A percentile compares a stretch with the other conserved stretches of the same genome.
phyloP scores from a whole-genome alignment of 2,329 filamentous ascomycete genomes.

The Neofusicoccum kwambonambiense region DNA sequence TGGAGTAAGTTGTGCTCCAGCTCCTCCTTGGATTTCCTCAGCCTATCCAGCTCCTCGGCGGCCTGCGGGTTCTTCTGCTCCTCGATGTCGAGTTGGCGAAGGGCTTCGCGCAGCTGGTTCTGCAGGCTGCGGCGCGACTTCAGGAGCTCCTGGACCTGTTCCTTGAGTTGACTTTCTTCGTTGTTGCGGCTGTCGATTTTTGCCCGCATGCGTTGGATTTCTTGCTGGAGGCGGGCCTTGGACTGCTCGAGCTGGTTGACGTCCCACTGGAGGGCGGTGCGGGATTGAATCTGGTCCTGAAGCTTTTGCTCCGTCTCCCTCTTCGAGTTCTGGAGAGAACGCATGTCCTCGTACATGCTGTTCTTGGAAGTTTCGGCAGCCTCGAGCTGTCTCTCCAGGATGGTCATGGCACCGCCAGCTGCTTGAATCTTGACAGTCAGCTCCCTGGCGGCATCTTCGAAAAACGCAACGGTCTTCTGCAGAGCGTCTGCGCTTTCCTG shows the following conservation, averaged over 20 bases:
- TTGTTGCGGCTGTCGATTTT: slow-evolving; percentile 25
- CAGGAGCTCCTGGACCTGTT: slow-evolving; percentile 12
- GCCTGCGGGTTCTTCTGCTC: slow-evolving; percentile 17
- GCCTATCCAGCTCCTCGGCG: slow-evolving; percentile 25
- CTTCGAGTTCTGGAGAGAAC: background rate
- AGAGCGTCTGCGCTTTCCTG: slow-evolving; percentile 13
- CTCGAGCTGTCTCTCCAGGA: slow-evolving; percentile 17
- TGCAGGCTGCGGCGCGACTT: slow-evolving; percentile 15
- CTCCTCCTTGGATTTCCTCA: slow-evolving; percentile 22
- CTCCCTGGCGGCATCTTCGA: slow-evolving; percentile 10
- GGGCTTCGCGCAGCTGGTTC: slow-evolving; percentile 15
- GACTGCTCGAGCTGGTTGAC: slow-evolving; percentile 28
- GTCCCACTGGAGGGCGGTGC: slow-evolving; percentile 13
- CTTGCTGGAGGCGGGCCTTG: slow-evolving; percentile 25
- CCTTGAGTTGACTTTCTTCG: slow-evolving; percentile 25
- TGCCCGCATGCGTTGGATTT: slow-evolving; percentile 23
- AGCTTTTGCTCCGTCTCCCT: slow-evolving; percentile 11
- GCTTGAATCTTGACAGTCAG: slow-evolving; percentile 6
- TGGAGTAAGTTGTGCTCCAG: slow-evolving; percentile 27
- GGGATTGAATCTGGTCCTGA: slow-evolving; percentile 4
- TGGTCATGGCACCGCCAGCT: background rate
- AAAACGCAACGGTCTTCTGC: slow-evolving; percentile 1
- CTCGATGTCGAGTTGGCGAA: slow-evolving; percentile 9
- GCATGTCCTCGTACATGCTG: slow-evolving; percentile 9
- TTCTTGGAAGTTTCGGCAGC: slow-evolving; percentile 10